These are phyloP conservation scores for Avena eriantha DNA, from an alignment of 176 grass and related monocot genomes.

Conservation along the genomic window DNA sequence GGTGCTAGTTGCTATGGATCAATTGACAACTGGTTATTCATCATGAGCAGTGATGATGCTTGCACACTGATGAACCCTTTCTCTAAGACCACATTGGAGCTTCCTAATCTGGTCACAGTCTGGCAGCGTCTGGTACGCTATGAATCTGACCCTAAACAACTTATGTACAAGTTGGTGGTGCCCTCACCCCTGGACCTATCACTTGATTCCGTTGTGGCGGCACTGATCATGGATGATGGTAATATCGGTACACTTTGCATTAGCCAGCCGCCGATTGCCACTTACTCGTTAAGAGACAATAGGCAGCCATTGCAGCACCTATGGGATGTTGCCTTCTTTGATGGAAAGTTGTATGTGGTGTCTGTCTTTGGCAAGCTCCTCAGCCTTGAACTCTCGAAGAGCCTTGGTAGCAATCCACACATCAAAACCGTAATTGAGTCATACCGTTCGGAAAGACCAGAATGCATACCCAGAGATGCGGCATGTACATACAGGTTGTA, in stretches of 20 bases:
- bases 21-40: neutral
- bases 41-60: neutral
- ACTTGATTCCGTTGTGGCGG: neutral
- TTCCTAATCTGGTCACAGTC: neutral
- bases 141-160: neutral
- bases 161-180: neutral
- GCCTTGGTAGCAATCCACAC: neutral
- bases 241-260: neutral
- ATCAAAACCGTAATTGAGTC: neutral
- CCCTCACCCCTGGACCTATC: neutral
- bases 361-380: neutral
- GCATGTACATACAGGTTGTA: neutral
- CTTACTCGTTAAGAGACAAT: neutral
- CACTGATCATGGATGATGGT: neutral
- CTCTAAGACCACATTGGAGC: neutral
- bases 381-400: neutral
- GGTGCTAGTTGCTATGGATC: neutral
- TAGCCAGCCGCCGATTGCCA: neutral
- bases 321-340: neutral
- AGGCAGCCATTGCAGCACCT: neutral
- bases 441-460: neutral
- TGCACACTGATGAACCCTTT: slow-evolving; percentile 29
- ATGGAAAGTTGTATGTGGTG: slow-evolving; percentile 28
- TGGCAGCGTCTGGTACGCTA: neutral
- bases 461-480: neutral